Base-by-base conservation (phyloP, 106 monocot genomes). In the Acanthochlamys bracteata region DNA sequence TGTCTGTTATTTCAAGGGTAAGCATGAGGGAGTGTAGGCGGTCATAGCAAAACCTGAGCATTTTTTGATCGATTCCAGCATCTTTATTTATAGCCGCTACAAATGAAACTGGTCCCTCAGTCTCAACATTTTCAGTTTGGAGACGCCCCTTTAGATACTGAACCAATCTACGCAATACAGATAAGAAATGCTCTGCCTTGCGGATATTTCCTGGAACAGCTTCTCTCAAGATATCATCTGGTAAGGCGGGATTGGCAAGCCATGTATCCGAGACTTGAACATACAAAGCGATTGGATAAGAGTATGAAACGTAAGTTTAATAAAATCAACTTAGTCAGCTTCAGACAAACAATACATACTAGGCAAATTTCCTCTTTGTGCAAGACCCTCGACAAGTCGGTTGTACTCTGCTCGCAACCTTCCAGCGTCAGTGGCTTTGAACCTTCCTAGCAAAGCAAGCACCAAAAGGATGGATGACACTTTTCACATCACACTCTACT, bases 61-160 rank as follows among this genome's bases (percentile, higher is more conserved):
- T 98, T 77, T 98, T 98, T 75, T 98, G 88, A 64, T 98, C 91
- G 55, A 92, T 98, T 74, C 92, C 92, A 73, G 92, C 92, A 53
- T 98, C 88, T 41, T 71, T 73, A 73, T 77, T 68, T 23, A 98
- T 64, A 49, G 80, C 79, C 58, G 83, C 70, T 72, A 88, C 85
- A 81, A 98, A 98, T 10, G 66, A 69, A 54, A 98, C 87, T 39
- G 92, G 98, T 25, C 80, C 71, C 71, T 98, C 92, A 52, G 88
- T 88, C 75, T 98, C 98, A 42, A 98, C 88, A 73, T 79, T 85
- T 58, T 98, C 98, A 54, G 88, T 82, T 25, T 92, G 74, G 60
- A 98, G 61, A 17, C 92, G 84, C 12, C 85, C 80, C 63, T 92
- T 92, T 49, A 98, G 58, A 62, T 92, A 92, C 22, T 92, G 92